These are phyloP conservation scores for Starmerella apis DNA, from an alignment of 805 yeast genomes.

Conservation along the genomic window DNA sequence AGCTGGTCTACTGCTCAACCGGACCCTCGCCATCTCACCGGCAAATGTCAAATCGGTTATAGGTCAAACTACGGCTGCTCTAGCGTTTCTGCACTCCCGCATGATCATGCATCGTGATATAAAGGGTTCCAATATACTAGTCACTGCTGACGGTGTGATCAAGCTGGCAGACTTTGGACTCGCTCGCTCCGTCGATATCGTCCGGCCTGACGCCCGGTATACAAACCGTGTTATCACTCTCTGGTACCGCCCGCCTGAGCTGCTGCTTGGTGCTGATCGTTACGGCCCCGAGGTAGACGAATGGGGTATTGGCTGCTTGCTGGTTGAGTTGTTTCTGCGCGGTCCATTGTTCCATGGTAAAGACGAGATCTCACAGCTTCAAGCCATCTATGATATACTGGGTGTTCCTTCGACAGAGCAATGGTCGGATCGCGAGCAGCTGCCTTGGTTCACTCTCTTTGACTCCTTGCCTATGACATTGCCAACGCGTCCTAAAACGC, in stretches of 20 bases:
- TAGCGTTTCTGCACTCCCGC: conserved; percentile 62
- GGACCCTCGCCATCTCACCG: conserved; percentile 49
- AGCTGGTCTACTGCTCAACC: conserved; percentile 74
- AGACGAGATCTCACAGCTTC: conserved; percentile 77
- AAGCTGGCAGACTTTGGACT: conserved; percentile 95
- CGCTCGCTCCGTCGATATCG: conserved; percentile 42
- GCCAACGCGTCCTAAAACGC: neutral
- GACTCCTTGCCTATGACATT: conserved; percentile 38
- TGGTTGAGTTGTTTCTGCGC: conserved; percentile 68
- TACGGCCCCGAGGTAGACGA: conserved; percentile 87
- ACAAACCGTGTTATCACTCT: conserved; percentile 91
- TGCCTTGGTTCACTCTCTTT: conserved; percentile 90
- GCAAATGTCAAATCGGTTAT: conserved; percentile 72
- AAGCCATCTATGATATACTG: conserved; percentile 66
- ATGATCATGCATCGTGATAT: conserved; percentile 75
- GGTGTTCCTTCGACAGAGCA: conserved; percentile 66
- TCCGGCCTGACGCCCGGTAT: conserved; percentile 52
- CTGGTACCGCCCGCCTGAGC: conserved; percentile 97
- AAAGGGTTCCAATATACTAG: conserved; percentile 82
- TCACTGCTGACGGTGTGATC: conserved; percentile 61
- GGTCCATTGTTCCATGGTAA: conserved; percentile 75
- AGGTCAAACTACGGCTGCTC: conserved; percentile 64
- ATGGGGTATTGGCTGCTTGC: conserved; percentile 93
- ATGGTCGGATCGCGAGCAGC: conserved; percentile 69
- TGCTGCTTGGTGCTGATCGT: conserved; percentile 77